phyloP scores from a whole-genome alignment of 768 basidiomycete species.

The Amanita muscaria region DNA sequence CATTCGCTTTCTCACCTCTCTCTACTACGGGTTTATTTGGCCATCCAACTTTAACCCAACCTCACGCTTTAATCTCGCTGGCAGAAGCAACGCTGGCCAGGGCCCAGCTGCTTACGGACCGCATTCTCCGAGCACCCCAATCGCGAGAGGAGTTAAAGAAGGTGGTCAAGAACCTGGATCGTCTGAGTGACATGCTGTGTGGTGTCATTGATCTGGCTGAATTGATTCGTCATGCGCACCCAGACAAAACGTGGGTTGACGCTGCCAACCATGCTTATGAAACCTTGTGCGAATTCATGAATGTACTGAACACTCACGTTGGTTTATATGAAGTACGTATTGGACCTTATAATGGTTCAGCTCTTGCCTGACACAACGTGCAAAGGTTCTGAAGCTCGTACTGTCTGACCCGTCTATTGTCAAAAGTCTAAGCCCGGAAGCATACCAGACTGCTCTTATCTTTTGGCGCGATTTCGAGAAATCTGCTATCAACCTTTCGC shows the following conservation, averaged over 20 bases:
- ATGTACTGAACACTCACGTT: constrained; percentile 88
- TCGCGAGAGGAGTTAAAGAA: constrained; percentile 68
- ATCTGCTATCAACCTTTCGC: constrained; percentile 87
- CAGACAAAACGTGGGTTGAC: constrained; percentile 74
- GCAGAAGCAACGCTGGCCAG: constrained; percentile 74
- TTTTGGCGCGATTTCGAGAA: constrained; percentile 98
- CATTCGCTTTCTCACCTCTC: constrained; percentile 31
- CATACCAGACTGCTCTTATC: constrained; percentile 80
- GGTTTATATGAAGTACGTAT: constrained; percentile 77
- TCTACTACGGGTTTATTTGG: constrained; percentile 77
- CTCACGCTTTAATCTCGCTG: constrained; percentile 59
- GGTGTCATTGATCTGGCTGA: constrained; percentile 96
- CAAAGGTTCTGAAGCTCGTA: constrained; percentile 62
- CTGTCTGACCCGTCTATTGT: constrained; percentile 61
- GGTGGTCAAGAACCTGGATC: constrained; percentile 93
- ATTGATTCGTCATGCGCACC: constrained; percentile 87
- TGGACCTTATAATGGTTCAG: constrained; percentile 7
- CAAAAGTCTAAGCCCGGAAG: constrained; percentile 60
- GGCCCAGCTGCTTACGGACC: constrained; percentile 74
- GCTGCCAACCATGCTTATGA: constrained; percentile 87
- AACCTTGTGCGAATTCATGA: constrained; percentile 94
- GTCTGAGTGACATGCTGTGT: constrained; percentile 92
- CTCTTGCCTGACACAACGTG: constrained; percentile 11
- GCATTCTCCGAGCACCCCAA: constrained; percentile 68
- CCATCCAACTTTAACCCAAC: constrained; percentile 63